These are phyloP conservation scores for Candida koratica DNA, from an alignment of 805 yeast genomes.

Conservation along the genomic window DNA sequence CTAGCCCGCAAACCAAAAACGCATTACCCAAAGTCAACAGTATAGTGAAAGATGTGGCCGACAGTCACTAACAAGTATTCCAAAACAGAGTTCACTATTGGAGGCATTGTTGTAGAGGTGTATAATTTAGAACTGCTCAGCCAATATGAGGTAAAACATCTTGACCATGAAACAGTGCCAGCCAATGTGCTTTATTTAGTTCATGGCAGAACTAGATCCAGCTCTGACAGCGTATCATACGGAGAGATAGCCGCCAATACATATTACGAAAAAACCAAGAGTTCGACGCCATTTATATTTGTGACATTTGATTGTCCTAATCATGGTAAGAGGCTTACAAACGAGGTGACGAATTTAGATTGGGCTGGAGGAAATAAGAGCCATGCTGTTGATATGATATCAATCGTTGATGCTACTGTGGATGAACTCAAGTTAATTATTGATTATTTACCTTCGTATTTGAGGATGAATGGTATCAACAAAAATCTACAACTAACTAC, in stretches of 20 bases:
- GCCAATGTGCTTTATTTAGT: slow-evolving; percentile 41
- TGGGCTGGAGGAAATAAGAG: slow-evolving; percentile 48
- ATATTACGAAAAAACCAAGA: slow-evolving; percentile 16
- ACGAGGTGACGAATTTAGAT: slow-evolving; percentile 29
- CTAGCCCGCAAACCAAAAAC: no score
- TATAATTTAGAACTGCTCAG: slow-evolving; percentile 36
- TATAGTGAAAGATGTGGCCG: no score
- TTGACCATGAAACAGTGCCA: slow-evolving; percentile 16
- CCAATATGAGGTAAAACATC: slow-evolving; percentile 22
- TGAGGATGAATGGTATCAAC: slow-evolving; percentile 25
- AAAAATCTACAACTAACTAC: slow-evolving; percentile 28
- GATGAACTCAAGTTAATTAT: slow-evolving; percentile 43
- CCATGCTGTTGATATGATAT: slow-evolving; percentile 51
- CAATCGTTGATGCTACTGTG: slow-evolving; percentile 45
- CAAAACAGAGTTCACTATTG: slow-evolving; percentile 27
- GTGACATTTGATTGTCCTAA: slow-evolving; percentile 53
- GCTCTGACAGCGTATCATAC: slow-evolving; percentile 33
- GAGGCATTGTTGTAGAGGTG: slow-evolving; percentile 44
- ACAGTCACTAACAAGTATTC: slow-evolving; percentile 10
- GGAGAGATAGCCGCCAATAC: slow-evolving; percentile 36
- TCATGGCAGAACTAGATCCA: slow-evolving; percentile 39
- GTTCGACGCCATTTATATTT: slow-evolving; percentile 36
- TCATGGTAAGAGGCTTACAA: slow-evolving; percentile 49
- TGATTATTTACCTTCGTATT: slow-evolving; percentile 41
- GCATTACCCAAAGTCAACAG: no score